Conservation (phyloP, 2,329 filamentous ascomycete genomes). For the Metarhizium robertsii region DNA sequence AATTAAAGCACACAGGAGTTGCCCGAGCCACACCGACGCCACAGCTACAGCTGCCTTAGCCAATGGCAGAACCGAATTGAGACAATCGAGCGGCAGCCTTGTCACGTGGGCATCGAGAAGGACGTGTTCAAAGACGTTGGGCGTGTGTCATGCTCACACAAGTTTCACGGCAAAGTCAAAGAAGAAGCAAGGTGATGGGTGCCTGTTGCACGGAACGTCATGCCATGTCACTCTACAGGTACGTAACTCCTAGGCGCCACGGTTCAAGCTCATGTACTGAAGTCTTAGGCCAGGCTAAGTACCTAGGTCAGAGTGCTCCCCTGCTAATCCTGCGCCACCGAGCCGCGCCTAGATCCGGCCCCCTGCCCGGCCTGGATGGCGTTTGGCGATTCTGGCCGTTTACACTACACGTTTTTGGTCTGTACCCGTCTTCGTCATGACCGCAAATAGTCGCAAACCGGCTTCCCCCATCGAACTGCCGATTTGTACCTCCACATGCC, state of each 20-base stretch:
- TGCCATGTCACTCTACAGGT: too few species aligned
- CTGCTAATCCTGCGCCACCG: neutral
- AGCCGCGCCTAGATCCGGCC: too few species aligned
- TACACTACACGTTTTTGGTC: too few species aligned
- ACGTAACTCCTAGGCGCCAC: too few species aligned
- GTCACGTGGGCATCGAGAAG: constrained; percentile 4
- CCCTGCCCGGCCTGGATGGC: too few species aligned
- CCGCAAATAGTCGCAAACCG: constrained; percentile 36
- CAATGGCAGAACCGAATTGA: constrained; percentile 4
- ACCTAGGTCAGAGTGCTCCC: neutral
- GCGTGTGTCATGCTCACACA: neutral
- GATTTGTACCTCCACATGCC: constrained; percentile 47
- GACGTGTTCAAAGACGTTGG: too few species aligned
- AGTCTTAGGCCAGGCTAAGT: too few species aligned
- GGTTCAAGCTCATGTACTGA: too few species aligned
- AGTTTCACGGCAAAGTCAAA: neutral
- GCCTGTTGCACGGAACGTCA: too few species aligned
- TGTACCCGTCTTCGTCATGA: constrained; percentile 7
- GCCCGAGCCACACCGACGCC: constrained; percentile 4
- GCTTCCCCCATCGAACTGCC: constrained; percentile 35
- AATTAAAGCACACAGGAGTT: neutral
- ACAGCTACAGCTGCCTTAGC: neutral
- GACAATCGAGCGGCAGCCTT: neutral
- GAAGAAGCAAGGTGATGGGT: neutral
- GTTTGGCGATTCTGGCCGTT: too few species aligned